phyloP scores from a whole-genome alignment of 1,284 basidiomycete species.

The Trametes hirsuta region DNA sequence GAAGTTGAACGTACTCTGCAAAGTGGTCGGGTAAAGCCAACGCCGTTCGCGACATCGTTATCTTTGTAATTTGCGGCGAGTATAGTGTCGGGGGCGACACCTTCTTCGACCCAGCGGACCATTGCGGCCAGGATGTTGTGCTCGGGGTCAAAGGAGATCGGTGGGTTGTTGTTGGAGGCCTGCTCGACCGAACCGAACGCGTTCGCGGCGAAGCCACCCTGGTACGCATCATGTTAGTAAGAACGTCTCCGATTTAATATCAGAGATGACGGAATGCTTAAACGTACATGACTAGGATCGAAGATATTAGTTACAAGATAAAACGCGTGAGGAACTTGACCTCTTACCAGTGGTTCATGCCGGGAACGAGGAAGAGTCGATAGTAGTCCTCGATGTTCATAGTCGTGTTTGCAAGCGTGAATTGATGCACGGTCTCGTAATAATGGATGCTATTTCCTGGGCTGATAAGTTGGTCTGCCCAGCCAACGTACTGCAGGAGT shows the following conservation, averaged over 20 bases:
- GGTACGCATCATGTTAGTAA: background rate
- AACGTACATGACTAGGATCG: background rate
- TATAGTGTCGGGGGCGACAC: conserved; percentile 37
- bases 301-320: background rate
- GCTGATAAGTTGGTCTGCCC: conserved; percentile 39
- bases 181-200: conserved; percentile 30
- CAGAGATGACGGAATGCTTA: background rate
- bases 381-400: conserved; percentile 39
- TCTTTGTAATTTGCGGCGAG: conserved; percentile 31
- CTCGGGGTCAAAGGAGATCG: conserved; percentile 29
- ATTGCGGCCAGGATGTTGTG: conserved; percentile 43
- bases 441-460: conserved; percentile 39
- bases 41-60: conserved; percentile 27
- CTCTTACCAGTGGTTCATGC: conserved; percentile 44
- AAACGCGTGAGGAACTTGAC: background rate
- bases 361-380: conserved; percentile 45
- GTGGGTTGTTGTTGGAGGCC: conserved; percentile 27
- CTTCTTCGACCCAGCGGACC: conserved; percentile 45
- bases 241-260: too few relatives aligned
- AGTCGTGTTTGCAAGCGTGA: conserved; percentile 28
- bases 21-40: conserved; percentile 30
- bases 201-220: conserved; percentile 32
- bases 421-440: conserved; percentile 38
- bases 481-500: conserved; percentile 38
- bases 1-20: conserved; percentile 23